These are phyloP conservation scores for Populus hybrid DNA, from an alignment of 441 rosid genomes.

Conservation along the genomic window DNA sequence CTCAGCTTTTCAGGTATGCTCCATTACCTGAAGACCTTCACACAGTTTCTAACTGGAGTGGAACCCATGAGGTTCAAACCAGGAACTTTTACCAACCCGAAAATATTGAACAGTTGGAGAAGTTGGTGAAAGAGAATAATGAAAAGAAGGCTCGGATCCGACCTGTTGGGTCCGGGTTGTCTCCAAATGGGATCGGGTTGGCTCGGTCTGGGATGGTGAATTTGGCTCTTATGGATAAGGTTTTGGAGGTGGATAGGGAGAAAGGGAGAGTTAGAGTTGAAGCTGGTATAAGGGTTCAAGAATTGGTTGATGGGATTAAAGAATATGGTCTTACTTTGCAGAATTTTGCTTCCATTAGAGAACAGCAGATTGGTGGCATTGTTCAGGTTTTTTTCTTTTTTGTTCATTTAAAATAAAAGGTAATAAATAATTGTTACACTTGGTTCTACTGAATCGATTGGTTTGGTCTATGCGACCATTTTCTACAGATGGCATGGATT, in stretches of 20 bases:
- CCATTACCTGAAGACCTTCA: constrained; percentile 94
- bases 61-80: constrained; percentile 97
- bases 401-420: background rate
- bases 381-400: constrained; percentile 45
- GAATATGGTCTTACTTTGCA: constrained; percentile 78
- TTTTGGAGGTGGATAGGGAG: constrained; percentile 78
- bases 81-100: constrained; percentile 88
- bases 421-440: background rate
- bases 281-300: constrained; percentile 88
- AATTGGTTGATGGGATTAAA: constrained; percentile 76
- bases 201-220: constrained; percentile 91
- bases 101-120: constrained; percentile 60
- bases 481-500: background rate
- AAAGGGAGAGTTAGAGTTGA: constrained; percentile 79
- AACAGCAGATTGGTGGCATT: constrained; percentile 98
- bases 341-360: constrained; percentile 93
- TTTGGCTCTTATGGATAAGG: constrained; percentile 77
- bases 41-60: constrained; percentile 95
- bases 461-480: background rate
- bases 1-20: constrained; percentile 87
- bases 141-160: constrained; percentile 64
- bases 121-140: constrained; percentile 60
- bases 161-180: constrained; percentile 94
- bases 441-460: background rate
- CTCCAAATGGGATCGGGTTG: constrained; percentile 89